Evolutionary conservation across 352 stramenopile species (phyloP), one percentile per base, ranked within the genome.

Genomic region (Pythium brachiatum): DNA sequence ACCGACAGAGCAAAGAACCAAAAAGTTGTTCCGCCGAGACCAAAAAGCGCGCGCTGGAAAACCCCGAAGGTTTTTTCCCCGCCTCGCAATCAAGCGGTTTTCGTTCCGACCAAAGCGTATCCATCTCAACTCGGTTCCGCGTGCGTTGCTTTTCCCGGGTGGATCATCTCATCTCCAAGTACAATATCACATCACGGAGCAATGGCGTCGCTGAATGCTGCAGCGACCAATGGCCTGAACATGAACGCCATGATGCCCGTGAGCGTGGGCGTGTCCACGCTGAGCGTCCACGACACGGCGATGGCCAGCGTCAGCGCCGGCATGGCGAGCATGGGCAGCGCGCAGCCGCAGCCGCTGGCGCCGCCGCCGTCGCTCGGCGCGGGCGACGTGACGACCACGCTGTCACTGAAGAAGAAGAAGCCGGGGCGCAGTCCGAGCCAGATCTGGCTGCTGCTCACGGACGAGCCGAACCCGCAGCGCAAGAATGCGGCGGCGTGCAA

Each of bases 391-490:
- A 27, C 38, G 25, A 25, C 38, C n/a, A 25, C 53, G 21, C 48
- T 39, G 41, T 51, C 57, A 29, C 65, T 75, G 20, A 90, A 88
- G 70, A 93, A 93, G 68, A 93, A 93, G 55, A 75, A 75, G 32
- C 64, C 68, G 5, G 68, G 68, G 16, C 58, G 68, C 41, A 75
- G 68, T 56, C 57, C 64, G 64, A 71, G 64, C 64, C 57, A 67
- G 72, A 93, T 93, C 53, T 93, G 83, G 84, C 73, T 88, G 69
- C 74, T 94, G 53, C 73, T 94, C 57, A 94, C 84, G 31, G 84
- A 94, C 68, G 84, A 94, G 52, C 76, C 79, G 15, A 78, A 90
- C 68, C 84, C 84, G 53, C 82, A 94, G 62, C 79, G 82, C 11
- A 82, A 82, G 65, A 92, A 92, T 53, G 70, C 84, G 8, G 78